Evolutionary conservation across 177 flowering plant genomes (phyloP), one percentile per base, ranked within the genome.

Genomic region (Telopea speciosissima): DNA sequence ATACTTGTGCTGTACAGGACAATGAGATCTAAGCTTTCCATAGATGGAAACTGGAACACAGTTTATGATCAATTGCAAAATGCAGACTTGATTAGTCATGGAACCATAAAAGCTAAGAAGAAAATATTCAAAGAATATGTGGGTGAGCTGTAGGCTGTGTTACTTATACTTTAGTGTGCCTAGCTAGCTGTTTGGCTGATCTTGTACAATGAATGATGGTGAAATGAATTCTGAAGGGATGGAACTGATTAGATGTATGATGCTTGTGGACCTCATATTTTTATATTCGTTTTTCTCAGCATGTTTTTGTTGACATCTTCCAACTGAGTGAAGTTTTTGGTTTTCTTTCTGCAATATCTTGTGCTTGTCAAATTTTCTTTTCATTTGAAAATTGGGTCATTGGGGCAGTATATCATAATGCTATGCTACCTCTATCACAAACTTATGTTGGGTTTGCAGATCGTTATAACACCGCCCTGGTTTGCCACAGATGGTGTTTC

Each of bases 381-480:
- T 44, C 49, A 44, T 44, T 44, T 44, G 2, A 44, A 44, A 44
- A 1, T 3, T 44, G 13, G 49, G 7, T 44, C 49, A 1, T 3
- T 9, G 11, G 49, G 14, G 49, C 49, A 44, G 7, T 44, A 9
- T 9, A 9, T 44, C 49, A 44, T 60, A 52, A 10, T 42, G 61
- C 72, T 70, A 3, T 79, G 66, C 81, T 52, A 36, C 77, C 58
- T 80, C 76, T 82, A 75, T 87, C 81, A 86, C 82, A 68, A 60
- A 74, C 79, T 79, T 72, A 71, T 80, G 72, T 79, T 89, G 88
- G 83, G 90, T 77, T 86, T 91, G 97, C 99, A 95, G 99, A 95
- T 89, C 85, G 99, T 82, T 86, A 89, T 92, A 93, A 93, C 86
- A 82, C 98, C 75, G 99, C 98, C 86, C 99, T 91, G 81, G 99